Percentiles rank a stretch among this genome's conserved stretches.
phyloP scores from a whole-genome alignment of 1,284 basidiomycete species.

The Cutaneotrichosporon sp. region DNA sequence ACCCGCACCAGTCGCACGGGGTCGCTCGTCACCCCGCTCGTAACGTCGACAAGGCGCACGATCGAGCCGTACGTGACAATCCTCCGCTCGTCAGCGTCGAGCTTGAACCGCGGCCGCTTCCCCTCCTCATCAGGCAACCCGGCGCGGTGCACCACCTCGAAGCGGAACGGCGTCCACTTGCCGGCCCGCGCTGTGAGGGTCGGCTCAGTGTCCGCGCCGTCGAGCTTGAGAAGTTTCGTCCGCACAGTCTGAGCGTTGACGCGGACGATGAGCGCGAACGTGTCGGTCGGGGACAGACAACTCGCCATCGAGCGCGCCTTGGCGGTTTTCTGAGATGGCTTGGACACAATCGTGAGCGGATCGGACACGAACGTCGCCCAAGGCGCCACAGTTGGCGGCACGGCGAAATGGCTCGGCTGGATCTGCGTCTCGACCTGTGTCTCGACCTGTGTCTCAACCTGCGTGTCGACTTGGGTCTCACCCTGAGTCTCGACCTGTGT shows the following conservation, averaged over 20 bases:
- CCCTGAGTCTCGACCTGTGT: not conserved
- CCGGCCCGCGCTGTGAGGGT: constrained; percentile 30
- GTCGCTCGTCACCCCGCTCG: constrained; percentile 77
- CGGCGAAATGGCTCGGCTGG: no score
- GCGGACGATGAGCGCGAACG: constrained; percentile 92
- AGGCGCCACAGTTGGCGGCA: no score
- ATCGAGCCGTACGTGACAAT: constrained; percentile 82
- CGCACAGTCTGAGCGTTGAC: constrained; percentile 96
- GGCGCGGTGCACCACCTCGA: constrained; percentile 33
- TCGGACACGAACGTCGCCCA: constrained; percentile 91
- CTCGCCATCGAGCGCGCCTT: constrained; percentile 90
- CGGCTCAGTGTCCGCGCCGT: constrained; percentile 23
- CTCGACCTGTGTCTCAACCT: not conserved
- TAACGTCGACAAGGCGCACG: constrained; percentile 75
- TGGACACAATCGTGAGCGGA: constrained; percentile 90
- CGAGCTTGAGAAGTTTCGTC: constrained; percentile 89
- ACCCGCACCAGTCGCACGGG: constrained; percentile 86
- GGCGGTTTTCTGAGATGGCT: constrained; percentile 93
- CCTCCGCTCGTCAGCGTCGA: constrained; percentile 11
- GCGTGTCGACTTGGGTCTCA: not conserved
- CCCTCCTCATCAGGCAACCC: constrained; percentile 8
- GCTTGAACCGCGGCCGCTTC: constrained; percentile 13
- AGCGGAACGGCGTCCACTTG: constrained; percentile 43
- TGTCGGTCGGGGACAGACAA: constrained; percentile 80
- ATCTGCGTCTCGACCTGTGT: not conserved